Evolutionary conservation across 148 eudicot species (phyloP), one percentile per base, ranked within the genome.

Genomic region (Silene conica): DNA sequence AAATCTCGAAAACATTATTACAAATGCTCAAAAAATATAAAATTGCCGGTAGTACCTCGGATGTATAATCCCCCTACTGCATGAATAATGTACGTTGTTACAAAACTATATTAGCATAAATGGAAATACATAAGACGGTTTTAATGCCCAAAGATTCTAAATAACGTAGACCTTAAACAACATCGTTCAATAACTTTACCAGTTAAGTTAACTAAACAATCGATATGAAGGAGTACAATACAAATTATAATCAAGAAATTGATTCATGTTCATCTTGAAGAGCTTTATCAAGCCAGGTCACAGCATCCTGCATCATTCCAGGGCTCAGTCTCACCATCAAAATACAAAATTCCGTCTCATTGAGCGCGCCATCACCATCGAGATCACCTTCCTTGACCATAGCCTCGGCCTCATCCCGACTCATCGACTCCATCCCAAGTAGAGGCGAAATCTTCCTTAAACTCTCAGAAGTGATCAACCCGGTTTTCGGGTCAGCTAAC

Each of bases 311-410:
- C 84, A 81, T 81, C 75, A 81, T 67, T 15, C 48, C 78, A 64
- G 84, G 83, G 54, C 84, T 81, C 2, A 81, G 72, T n/a, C 84
- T 78, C 19, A 81, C 80, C 84, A 81, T 81, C 75, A 81, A 65
- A 10, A 81, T 22, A 23, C 84, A 81, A 58, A 81, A 81, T 21
- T 81, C 84, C 77, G 28, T 77, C 58, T 81, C 75, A 64, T 74
- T 74, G 4, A 81, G 72, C 10, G 60, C 74, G 2, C 78, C 84
- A 60, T 81, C 81, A 0, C 81, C 72, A n/a, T 81, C 78, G 12
- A 77, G 41, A 23, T 81, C 84, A 3, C 84, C 84, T 70, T 81
- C 84, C 10, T 63, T 26, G 3, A 81, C 57, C 84, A 81, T 81
- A 0, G 62, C 78, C 1, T 41, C 70, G 0, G 80, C 80, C 4